Conservation (phyloP, 2,329 filamentous ascomycete species). For the Pestalotiopsis sp. region DNA sequence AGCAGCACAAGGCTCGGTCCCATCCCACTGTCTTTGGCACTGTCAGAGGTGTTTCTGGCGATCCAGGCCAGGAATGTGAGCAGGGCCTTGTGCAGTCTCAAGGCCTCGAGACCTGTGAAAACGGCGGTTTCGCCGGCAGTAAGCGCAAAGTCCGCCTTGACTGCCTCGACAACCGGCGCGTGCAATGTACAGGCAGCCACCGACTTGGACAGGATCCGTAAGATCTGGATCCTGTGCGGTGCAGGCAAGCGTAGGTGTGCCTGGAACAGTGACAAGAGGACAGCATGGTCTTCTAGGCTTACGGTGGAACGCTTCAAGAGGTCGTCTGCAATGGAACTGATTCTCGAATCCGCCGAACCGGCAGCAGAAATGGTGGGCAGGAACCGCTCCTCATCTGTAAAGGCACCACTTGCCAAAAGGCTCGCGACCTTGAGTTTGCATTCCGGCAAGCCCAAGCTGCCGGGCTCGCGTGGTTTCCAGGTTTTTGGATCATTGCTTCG, state of each 20-base stretch:
- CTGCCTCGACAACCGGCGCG: conserved; percentile 67
- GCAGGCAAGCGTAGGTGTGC: conserved; percentile 76
- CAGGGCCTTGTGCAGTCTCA: conserved; percentile 79
- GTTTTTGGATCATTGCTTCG: conserved; percentile 69
- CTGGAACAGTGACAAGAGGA: conserved; percentile 69
- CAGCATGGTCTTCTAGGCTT: conserved; percentile 68
- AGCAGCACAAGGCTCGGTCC: conserved; percentile 69
- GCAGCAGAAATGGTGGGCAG: conserved; percentile 82
- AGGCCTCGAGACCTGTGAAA: conserved; percentile 69
- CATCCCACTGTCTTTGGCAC: conserved; percentile 63
- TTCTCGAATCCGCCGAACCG: conserved; percentile 77
- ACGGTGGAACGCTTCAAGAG: conserved; percentile 79
- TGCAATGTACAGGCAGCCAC: conserved; percentile 71
- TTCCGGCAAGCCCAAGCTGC: conserved; percentile 68
- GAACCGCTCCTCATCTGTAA: conserved; percentile 81
- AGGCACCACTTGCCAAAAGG: conserved; percentile 83
- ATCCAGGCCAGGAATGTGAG: conserved; percentile 90
- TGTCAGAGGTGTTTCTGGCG: conserved; percentile 68
- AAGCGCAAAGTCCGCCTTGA: conserved; percentile 65
- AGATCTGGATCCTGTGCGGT: conserved; percentile 75
- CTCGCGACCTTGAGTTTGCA: conserved; percentile 70
- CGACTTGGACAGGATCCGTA: conserved; percentile 78
- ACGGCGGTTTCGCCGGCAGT: conserved; percentile 32
- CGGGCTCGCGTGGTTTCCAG: conserved; percentile 62
- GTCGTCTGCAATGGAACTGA: conserved; percentile 86